Evolutionary conservation across 306 rosid genomes (phyloP).

Genomic region (Rosa rugosa): DNA sequence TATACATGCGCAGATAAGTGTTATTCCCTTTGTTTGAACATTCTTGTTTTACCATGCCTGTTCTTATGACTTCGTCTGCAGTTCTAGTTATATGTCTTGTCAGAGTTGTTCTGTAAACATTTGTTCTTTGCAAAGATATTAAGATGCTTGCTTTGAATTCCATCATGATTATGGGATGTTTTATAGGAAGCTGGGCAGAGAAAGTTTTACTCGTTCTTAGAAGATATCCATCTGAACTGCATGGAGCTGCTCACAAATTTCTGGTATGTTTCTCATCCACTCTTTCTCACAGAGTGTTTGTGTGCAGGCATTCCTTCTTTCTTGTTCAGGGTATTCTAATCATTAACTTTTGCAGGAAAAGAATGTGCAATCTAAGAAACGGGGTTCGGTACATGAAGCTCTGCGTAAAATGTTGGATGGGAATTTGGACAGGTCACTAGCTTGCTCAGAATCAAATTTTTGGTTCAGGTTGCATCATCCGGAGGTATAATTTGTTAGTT

Average conservation of each 20-base stretch:
- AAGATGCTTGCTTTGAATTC: slow-evolving; percentile 1
- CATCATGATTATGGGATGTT: slow-evolving; percentile 24
- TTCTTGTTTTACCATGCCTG: not conserved
- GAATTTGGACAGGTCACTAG: slow-evolving; percentile 45
- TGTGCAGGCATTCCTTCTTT: not conserved
- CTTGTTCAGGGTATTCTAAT: slow-evolving; percentile 22
- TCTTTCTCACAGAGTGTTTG: not conserved
- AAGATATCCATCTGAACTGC: slow-evolving; percentile 77
- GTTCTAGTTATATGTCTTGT: slow-evolving; percentile 3
- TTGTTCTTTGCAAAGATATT: not conserved
- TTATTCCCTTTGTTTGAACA: not conserved
- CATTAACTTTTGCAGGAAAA: slow-evolving; percentile 48
- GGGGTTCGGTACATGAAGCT: slow-evolving; percentile 48
- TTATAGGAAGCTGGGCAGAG: slow-evolving; percentile 72
- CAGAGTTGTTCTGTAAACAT: not conserved
- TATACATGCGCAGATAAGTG: not conserved
- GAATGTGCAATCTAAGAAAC: slow-evolving; percentile 50
- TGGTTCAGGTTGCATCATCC: slow-evolving; percentile 90
- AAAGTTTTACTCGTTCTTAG: slow-evolving; percentile 53
- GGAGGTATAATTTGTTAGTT: slow-evolving; percentile 44
- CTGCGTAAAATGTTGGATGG: slow-evolving; percentile 69
- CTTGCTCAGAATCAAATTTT: slow-evolving; percentile 59
- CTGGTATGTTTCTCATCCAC: slow-evolving; percentile 41
- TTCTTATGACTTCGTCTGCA: not conserved
- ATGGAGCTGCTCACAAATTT: slow-evolving; percentile 65